A percentile compares a stretch with the other conserved stretches of the same genome.
phyloP scores from a whole-genome alignment of 2,329 filamentous ascomycete genomes.

The Sclerotinia minor region DNA sequence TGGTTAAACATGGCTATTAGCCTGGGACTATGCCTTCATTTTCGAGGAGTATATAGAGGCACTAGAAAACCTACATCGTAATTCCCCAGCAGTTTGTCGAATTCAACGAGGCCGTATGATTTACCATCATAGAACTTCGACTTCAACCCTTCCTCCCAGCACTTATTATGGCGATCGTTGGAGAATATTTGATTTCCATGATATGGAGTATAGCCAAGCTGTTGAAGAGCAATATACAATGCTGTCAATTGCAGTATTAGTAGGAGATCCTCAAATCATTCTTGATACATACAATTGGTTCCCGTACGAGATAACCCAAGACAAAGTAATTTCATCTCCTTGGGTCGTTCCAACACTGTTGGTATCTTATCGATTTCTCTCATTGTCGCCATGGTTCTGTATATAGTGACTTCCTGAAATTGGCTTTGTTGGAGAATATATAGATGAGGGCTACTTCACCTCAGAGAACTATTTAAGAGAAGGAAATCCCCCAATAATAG shows the following conservation, averaged over 20 bases:
- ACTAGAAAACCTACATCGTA: neutral
- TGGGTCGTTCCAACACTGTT: neutral
- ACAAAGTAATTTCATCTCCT: neutral
- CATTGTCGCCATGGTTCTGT: neutral
- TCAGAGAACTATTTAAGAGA: neutral
- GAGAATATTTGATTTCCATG: neutral
- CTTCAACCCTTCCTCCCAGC: neutral
- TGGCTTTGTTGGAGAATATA: neutral
- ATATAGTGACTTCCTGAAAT: neutral
- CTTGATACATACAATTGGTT: neutral
- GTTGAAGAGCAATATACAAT: neutral
- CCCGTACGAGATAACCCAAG: neutral
- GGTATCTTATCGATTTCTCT: conserved; percentile 7
- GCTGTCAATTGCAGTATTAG: neutral
- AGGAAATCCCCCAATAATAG: no score
- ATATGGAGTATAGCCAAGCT: neutral
- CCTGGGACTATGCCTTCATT: neutral
- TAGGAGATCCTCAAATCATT: neutral
- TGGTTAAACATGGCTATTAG: neutral
- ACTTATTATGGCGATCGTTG: neutral
- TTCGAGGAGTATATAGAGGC: neutral
- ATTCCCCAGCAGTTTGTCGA: neutral
- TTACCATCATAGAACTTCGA: neutral
- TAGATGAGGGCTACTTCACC: neutral
- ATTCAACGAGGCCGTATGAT: neutral